A percentile compares a stretch with the other conserved stretches of the same genome.
phyloP scores from a whole-genome alignment of 164 flowering plant species.

The Echeveria elegans region DNA sequence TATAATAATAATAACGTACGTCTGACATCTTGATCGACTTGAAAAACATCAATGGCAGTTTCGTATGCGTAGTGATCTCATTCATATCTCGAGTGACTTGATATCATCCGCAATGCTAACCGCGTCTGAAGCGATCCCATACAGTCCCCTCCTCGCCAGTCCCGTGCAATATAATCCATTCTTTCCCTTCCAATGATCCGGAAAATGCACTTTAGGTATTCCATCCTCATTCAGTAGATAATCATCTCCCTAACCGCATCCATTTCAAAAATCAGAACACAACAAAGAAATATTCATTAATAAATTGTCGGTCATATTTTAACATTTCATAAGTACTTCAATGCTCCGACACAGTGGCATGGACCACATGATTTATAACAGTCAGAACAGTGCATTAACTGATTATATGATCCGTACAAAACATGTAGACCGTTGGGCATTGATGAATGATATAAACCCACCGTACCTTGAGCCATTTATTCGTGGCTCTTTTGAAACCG shows the following conservation, averaged over 20 bases:
- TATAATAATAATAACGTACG: no score
- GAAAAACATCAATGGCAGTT: no score
- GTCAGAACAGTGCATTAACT: no score
- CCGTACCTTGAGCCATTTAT: conserved; percentile 53
- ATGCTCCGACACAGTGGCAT: no score
- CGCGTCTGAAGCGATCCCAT: conserved; percentile 44
- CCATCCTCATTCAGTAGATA: conserved; percentile 48
- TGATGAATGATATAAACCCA: no score
- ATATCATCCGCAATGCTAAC: conserved; percentile 46
- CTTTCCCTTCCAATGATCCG: conserved; percentile 61
- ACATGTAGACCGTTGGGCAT: not conserved
- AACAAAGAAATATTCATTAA: not conserved
- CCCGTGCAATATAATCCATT: conserved; percentile 65
- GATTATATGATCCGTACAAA: no score
- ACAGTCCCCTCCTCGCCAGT: conserved; percentile 43
- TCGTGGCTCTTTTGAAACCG: conserved; percentile 48
- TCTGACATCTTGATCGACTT: no score
- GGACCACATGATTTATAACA: no score
- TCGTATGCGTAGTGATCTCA: no score
- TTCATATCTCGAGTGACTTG: conserved; percentile 13
- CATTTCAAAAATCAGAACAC: not conserved
- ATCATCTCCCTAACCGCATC: conserved; percentile 39
- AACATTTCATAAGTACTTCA: no score
- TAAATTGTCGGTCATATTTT: not conserved
- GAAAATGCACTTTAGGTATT: conserved; percentile 33